Conservation (phyloP, 164 flowering plant species). For the Saururus chinensis region DNA sequence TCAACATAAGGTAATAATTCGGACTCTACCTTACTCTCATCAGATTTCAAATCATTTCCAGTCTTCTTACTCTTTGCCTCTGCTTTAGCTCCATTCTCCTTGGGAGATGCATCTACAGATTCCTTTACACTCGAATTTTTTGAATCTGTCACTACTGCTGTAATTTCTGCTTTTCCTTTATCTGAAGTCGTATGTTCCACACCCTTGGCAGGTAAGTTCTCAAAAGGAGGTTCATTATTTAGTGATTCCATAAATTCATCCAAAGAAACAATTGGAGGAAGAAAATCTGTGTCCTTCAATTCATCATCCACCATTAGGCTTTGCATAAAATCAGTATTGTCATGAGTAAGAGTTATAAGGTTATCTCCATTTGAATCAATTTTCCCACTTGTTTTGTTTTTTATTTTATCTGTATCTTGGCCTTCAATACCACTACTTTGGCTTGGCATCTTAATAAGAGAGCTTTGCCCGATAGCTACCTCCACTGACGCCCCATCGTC, state of each 20-base stretch:
- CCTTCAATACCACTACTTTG: constrained; percentile 20
- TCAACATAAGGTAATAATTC: constrained; percentile 10
- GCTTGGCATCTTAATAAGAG: constrained; percentile 17
- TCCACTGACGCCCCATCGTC: constrained; percentile 57
- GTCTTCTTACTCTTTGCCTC: constrained; percentile 11
- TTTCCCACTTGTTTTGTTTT: constrained; percentile 14
- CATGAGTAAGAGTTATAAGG: constrained; percentile 40
- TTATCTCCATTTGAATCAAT: not conserved
- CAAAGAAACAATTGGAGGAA: constrained; percentile 90
- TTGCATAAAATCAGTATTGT: constrained; percentile 66
- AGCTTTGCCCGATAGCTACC: constrained; percentile 45
- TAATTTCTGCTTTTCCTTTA: constrained; percentile 22
- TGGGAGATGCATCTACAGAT: constrained; percentile 8
- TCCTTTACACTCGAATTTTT: constrained; percentile 17
- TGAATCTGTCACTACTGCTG: constrained; percentile 22
- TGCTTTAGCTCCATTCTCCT: constrained; percentile 18
- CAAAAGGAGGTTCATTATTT: constrained; percentile 79
- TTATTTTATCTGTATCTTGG: constrained; percentile 15
- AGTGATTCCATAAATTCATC: constrained; percentile 96
- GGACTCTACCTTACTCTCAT: constrained; percentile 8
- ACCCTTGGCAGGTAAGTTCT: constrained; percentile 38
- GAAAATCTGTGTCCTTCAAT: constrained; percentile 65
- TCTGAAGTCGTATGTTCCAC: constrained; percentile 22
- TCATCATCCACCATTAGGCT: constrained; percentile 70
- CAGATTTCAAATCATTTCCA: constrained; percentile 13